Evolutionary conservation across 148 eudicot species (phyloP), one percentile per base, ranked within the genome.

Genomic region (Polygonum aviculare): DNA sequence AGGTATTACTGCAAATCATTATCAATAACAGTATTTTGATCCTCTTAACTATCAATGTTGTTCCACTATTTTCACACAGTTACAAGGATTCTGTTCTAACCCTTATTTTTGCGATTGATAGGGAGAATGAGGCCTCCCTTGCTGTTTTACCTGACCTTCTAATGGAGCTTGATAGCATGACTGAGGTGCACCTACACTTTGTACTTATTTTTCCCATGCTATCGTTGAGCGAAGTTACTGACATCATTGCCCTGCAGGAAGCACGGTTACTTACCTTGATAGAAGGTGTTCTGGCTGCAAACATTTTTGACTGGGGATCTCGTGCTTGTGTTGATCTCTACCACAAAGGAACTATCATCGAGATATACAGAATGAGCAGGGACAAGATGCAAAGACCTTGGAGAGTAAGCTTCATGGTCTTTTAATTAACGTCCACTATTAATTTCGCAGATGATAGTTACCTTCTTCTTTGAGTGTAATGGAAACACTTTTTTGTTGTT

Each of bases 251-350:
- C 52, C 38, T 84, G 40, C 81, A 95, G 99, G 99, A 92, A 50
- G 81, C 84, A 77, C 89, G 97, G 79, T 76, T 90, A 79, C 93
- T 89, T 79, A 86, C 87, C 39, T 85, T 95, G 80, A 90, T 95
- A 49, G 99, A 95, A 85, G 99, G 99, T 14, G 99, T 95, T 69
- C 92, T 95, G 69, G 99, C 97, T 80, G 99, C 99, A 57, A 95
- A 95, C 85, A 95, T 95, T 49, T 95, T 95, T 84, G 97, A 95
- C 73, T 95, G 99, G 99, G 99, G 99, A 74, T 92, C 99, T 35
- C 97, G 97, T 73, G 99, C 99, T 22, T 95, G 99, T 85, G 99
- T 95, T 79, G 97, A 95, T 75, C 99, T 95, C 78, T 95, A 95
- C 83, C 93, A 90, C 78, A 85, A 92, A 80, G 99, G 99, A 73